Evolutionary conservation across 345 rosid species (phyloP), one percentile per base, ranked within the genome.

Genomic region (Geranium rotundifolium): DNA sequence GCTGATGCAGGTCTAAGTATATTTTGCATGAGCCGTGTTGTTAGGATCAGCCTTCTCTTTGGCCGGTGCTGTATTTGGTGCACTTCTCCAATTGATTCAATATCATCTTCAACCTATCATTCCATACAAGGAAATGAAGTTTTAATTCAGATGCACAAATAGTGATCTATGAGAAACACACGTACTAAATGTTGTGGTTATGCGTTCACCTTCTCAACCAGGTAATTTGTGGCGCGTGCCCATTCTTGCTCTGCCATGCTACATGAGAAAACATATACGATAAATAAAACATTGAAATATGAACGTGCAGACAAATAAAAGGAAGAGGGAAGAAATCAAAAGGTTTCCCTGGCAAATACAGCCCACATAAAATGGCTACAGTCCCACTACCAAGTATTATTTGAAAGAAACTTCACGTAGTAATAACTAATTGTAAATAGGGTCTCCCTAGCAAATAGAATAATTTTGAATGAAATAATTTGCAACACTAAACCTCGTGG

Each of bases 1-100:
- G 81, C 80, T n/a, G 77, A 72, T 66, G 96, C 83, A 29, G 89
- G 80, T 54, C 49, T 49, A 71, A 83, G 73, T 37, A 88, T 66
- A 57, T 83, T 84, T 81, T 93, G 99, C 82, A 85, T 81, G 65
- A 93, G 89, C 64, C 88, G 95, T 19, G 86, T 73, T 19, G 97
- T 82, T 79, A 83, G 64, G 64, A 86, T 64, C 67, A 86, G 81
- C 76, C 97, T 88, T 82, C 85, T 85, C 84, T 77, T 93, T 60
- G 90, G 76, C 73, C 83, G 82, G 63, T 75, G 82, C 63, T 75
- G 61, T 41, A 69, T 19, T 6, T 77, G 79, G 37, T 58, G 65
- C 34, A 74, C 75, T 67, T 86, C 92, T 59, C 81, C 91, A 63
- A 69, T 66, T 27, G 67, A 61, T 65, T 83, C 85, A 71, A 63